Conservation (phyloP, 805 yeast species). For the Barnettozyma californica region DNA sequence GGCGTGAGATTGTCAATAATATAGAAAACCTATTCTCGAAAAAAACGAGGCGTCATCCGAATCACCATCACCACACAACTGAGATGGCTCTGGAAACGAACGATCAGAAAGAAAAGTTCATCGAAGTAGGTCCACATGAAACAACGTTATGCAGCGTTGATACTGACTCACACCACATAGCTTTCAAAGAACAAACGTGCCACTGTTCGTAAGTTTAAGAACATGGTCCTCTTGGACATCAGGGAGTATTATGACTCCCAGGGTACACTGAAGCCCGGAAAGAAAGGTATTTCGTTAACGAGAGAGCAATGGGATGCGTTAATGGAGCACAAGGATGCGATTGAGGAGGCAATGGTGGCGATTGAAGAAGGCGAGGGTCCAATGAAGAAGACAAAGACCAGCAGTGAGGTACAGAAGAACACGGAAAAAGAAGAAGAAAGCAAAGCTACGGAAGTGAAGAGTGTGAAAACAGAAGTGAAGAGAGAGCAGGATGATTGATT, state of each 20-base stretch:
- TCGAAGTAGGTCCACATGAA: constrained; percentile 6
- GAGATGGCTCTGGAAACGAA: constrained; percentile 4
- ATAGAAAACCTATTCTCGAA: background rate
- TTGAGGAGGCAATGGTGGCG: constrained; percentile 44
- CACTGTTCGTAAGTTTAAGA: constrained; percentile 67
- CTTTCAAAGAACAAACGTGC: constrained; percentile 62
- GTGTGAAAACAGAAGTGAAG: background rate
- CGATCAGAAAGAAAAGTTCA: constrained; percentile 5
- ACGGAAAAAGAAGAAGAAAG: background rate
- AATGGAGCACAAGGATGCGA: constrained; percentile 40
- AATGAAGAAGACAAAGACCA: constrained; percentile 22
- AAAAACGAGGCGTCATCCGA: background rate
- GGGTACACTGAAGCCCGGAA: constrained; percentile 72
- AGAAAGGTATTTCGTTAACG: constrained; percentile 64
- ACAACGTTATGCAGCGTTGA: background rate
- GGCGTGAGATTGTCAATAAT: background rate
- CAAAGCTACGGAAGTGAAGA: background rate
- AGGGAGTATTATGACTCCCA: constrained; percentile 71
- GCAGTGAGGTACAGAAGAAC: background rate
- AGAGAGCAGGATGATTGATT: background rate
- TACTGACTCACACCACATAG: constrained; percentile 21
- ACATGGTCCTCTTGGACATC: constrained; percentile 66
- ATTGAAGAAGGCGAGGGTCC: constrained; percentile 25
- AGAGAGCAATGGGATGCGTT: constrained; percentile 49
- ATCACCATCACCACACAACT: background rate